Percentiles rank a stretch among this genome's conserved stretches.
These are phyloP conservation scores for Blakeslea trispora DNA, from an alignment of 371 early-diverging fungal species.

Conservation along the genomic window DNA sequence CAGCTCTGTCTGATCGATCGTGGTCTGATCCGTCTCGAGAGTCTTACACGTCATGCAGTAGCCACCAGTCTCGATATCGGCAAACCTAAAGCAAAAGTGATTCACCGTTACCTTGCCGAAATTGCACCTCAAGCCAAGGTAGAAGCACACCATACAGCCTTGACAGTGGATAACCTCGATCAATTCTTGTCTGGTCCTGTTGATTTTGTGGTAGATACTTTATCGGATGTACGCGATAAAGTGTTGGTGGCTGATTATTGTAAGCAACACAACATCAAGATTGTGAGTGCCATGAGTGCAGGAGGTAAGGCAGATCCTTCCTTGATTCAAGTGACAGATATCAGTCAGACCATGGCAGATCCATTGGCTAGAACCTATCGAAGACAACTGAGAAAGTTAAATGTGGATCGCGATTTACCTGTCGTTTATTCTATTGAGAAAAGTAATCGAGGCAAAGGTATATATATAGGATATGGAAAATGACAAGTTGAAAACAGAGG, in stretches of 20 bases:
- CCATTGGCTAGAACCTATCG: slow-evolving; percentile 88
- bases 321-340: slow-evolving; percentile 90
- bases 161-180: slow-evolving; percentile 62
- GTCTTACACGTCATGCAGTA: slow-evolving; percentile 87
- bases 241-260: slow-evolving; percentile 85
- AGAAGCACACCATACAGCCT: slow-evolving; percentile 71
- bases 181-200: slow-evolving; percentile 66
- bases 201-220: slow-evolving; percentile 82
- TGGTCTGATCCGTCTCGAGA: slow-evolving; percentile 84
- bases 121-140: slow-evolving; percentile 80
- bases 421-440: slow-evolving; percentile 94
- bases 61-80: slow-evolving; percentile 89
- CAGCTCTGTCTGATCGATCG: slow-evolving; percentile 88
- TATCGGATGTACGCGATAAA: slow-evolving; percentile 91
- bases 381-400: slow-evolving; percentile 66
- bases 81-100: slow-evolving; percentile 74
- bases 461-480: too few species aligned
- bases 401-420: slow-evolving; percentile 75
- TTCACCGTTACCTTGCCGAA: slow-evolving; percentile 66
- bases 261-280: slow-evolving; percentile 61
- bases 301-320: slow-evolving; percentile 95
- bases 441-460: slow-evolving; percentile 40
- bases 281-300: slow-evolving; percentile 91
- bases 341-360: slow-evolving; percentile 87
- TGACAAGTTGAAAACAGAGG: too few species aligned